Base-by-base conservation (phyloP, 441 rosid species). In the Euphorbia corollata region DNA sequence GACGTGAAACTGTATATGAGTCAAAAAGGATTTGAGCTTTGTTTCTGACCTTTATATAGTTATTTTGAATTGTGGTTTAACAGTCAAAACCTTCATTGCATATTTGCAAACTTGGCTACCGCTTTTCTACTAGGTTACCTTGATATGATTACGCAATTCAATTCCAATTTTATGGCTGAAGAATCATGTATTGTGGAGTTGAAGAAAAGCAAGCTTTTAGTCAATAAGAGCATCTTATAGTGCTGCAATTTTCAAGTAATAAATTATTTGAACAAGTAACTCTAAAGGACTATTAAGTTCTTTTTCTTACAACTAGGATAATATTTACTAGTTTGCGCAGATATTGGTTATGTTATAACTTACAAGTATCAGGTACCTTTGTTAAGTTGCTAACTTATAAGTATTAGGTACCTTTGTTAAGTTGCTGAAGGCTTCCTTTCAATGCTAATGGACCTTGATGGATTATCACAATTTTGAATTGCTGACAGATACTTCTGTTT, bases 401-500 rank as follows among this genome's bases (percentile, higher is more conserved):
- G 20, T n/a, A 58, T 13, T 34, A 32, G 20, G 30, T 59, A 5
- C 19, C 32, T 58, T 57, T 23, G 59, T 55, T 10, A 12, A 55
- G 39, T 58, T 27, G 39, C 61, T 11, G 8, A 58, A 16, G 18
- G 61, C 24, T 30, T 30, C 0, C 9, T 13, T 23, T 57, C 38
- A 24, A 23, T 30, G 8, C 39, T 58, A 4, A 13, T 27, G 61
- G 61, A n/a, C 39, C 39, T 47, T 48, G 34, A 10, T 63, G 27
- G 13, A 32, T 50, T 64, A n/a, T n/a, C 27, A n/a, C 36, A 64
- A n/a, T 27, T 23, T 63, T 47, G 39, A 34, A 36, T 59, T 22
- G 22, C 8, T 56, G 34, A 23, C n/a, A 57, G 60, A 23, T 23
- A 24, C 22, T 30, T 63, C 57, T 59, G n/a, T 69, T 58, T 27